phyloP scores from a whole-genome alignment of 805 yeast genomes.

The Suhomyces xylopsoci region DNA sequence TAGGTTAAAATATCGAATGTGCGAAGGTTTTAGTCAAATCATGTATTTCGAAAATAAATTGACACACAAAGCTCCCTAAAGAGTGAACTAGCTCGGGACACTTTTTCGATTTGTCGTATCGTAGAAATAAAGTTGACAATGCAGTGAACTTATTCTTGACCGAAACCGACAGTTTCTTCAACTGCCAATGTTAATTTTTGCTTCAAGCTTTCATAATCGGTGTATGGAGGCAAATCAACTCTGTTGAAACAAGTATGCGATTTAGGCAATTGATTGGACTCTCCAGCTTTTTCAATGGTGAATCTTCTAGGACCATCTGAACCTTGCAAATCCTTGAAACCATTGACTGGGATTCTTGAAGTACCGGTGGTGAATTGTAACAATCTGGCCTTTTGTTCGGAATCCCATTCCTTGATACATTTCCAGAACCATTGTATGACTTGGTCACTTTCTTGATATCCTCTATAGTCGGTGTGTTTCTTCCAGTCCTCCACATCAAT shows the following conservation, averaged over 20 bases:
- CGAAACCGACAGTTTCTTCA: slow-evolving; percentile 98
- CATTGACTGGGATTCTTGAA: slow-evolving; percentile 97
- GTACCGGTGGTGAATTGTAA: slow-evolving; percentile 98
- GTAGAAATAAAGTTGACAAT: background rate
- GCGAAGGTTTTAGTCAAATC: background rate
- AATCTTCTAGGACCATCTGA: slow-evolving; percentile 99
- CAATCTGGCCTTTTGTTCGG: slow-evolving; percentile 92
- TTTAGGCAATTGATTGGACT: slow-evolving; percentile 86
- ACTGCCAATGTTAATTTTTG: slow-evolving; percentile 94
- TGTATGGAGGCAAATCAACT: slow-evolving; percentile 95
- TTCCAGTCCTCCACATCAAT: slow-evolving; percentile 99
- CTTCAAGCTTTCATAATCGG: slow-evolving; percentile 75
- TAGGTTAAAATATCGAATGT: background rate
- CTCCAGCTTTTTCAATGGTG: slow-evolving; percentile 98
- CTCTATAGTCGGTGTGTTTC: slow-evolving; percentile 97
- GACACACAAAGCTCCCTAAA: background rate
- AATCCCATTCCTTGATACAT: slow-evolving; percentile 89
- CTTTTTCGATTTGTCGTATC: background rate
- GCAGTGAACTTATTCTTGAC: slow-evolving; percentile 67
- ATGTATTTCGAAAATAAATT: background rate
- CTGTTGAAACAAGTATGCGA: slow-evolving; percentile 99
- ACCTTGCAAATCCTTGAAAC: slow-evolving; percentile 97
- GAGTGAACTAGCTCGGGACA: background rate
- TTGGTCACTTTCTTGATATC: slow-evolving; percentile 94
- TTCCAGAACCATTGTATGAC: slow-evolving; percentile 99